Evolutionary conservation across 2,329 filamentous ascomycete species (phyloP).

Genomic region (Pseudocercospora fuligena): DNA sequence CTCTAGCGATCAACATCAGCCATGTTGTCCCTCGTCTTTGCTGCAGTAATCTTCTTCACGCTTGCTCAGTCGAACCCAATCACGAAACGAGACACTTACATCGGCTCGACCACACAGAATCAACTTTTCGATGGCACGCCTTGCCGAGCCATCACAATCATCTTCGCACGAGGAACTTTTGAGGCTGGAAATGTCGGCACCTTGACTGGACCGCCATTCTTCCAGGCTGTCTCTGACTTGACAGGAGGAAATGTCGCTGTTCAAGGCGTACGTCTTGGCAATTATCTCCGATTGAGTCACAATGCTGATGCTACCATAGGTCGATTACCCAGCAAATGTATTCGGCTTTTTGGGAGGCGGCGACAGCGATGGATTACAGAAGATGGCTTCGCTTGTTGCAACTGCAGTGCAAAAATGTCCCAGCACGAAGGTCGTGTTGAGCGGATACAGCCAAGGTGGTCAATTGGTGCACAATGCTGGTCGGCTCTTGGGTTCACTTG

Average conservation of each 20-base stretch:
- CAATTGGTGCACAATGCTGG: constrained; percentile 29
- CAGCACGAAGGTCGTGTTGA: constrained; percentile 31
- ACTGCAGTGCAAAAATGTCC: constrained; percentile 27
- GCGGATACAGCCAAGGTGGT: constrained; percentile 33
- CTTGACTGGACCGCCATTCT: constrained; percentile 58
- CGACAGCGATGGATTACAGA: constrained; percentile 22
- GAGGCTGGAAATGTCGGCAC: constrained; percentile 60
- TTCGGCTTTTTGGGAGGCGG: constrained; percentile 23
- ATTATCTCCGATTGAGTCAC: not conserved
- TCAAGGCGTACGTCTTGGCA: constrained; percentile 52
- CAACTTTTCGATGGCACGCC: constrained; percentile 25
- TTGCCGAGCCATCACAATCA: constrained; percentile 52
- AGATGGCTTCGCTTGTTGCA: constrained; percentile 28
- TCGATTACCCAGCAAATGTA: constrained; percentile 17
- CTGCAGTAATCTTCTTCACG: not conserved
- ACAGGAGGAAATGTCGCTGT: constrained; percentile 53
- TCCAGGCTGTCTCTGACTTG: constrained; percentile 42
- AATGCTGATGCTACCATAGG: not conserved
- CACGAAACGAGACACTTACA: not conserved
- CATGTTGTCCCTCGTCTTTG: not conserved
- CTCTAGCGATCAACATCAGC: not conserved
- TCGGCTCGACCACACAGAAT: constrained; percentile 14
- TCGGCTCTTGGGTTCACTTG: constrained; percentile 8
- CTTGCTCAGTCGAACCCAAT: not conserved
- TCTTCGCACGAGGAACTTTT: constrained; percentile 61